Evolutionary conservation across 2,329 filamentous ascomycete genomes (phyloP).

Genomic region (Neonectria sp.): DNA sequence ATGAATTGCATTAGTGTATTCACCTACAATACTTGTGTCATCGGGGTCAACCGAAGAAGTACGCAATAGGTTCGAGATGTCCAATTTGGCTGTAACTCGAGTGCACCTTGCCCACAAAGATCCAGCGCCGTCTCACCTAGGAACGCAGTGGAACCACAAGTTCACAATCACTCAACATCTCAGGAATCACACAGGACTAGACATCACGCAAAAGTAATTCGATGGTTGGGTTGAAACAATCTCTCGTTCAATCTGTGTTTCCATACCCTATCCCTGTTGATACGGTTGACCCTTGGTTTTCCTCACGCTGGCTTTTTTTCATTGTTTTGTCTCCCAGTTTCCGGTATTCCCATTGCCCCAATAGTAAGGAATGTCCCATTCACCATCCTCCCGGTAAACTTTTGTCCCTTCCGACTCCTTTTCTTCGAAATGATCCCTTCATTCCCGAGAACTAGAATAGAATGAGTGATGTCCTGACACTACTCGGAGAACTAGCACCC

Average conservation of each 20-base stretch:
- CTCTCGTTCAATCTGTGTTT: background rate
- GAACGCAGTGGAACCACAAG: no score
- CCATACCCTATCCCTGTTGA: background rate
- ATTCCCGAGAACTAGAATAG: background rate
- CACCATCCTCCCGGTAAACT: background rate
- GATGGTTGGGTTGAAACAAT: background rate
- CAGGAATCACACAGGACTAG: background rate
- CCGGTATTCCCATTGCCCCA: background rate
- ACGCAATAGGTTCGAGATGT: no score
- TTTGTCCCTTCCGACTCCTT: background rate
- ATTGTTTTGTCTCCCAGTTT: background rate
- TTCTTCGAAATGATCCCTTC: background rate
- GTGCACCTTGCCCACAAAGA: no score
- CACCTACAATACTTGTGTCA: no score
- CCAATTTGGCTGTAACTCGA: no score
- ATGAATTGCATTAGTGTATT: no score
- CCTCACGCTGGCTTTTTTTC: background rate
- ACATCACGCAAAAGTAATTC: background rate
- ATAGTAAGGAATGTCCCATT: background rate
- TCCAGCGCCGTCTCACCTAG: no score
- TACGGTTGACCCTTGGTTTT: background rate
- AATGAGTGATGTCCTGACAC: background rate
- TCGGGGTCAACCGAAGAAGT: no score
- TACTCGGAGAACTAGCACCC: no score
- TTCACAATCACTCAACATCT: no score